phyloP scores from a whole-genome alignment of 2,329 filamentous ascomycete genomes.

The Fusarium avenaceum region DNA sequence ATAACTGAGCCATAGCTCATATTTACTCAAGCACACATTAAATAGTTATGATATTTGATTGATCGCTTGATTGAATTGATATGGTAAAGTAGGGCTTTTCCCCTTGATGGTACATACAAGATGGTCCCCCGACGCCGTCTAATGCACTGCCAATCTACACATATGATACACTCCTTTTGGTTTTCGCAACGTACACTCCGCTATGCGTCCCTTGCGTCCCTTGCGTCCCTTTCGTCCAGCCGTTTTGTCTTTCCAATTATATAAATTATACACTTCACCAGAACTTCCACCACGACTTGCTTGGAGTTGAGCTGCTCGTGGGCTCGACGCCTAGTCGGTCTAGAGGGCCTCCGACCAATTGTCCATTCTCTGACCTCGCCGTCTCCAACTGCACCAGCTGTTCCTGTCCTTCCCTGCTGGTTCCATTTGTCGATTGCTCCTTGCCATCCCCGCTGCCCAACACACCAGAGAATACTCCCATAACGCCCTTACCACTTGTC shows the following conservation, averaged over 20 bases:
- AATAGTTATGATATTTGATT: constrained; percentile 15
- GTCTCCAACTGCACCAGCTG: constrained; percentile 26
- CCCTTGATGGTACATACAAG: constrained; percentile 53
- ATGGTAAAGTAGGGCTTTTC: constrained; percentile 51
- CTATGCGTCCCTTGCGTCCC: constrained; percentile 22
- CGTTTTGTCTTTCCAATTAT: constrained; percentile 40
- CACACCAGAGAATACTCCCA: constrained; percentile 53
- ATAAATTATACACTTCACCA: constrained; percentile 48
- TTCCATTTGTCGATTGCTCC: constrained; percentile 32
- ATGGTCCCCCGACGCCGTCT: constrained; percentile 59
- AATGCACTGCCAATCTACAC: constrained; percentile 62
- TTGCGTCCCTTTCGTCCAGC: constrained; percentile 13
- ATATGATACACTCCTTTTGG: constrained; percentile 58
- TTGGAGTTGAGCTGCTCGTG: constrained; percentile 50
- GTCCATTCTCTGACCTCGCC: constrained; percentile 65
- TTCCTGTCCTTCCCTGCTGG: constrained; percentile 34
- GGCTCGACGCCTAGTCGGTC: constrained; percentile 63
- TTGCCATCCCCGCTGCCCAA: constrained; percentile 47
- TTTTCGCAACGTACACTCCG: constrained; percentile 37
- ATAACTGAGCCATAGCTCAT: constrained; percentile 23
- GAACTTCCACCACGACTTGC: constrained; percentile 67
- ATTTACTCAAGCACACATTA: not conserved
- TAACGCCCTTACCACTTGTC: constrained; percentile 54
- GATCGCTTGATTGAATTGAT: constrained; percentile 48
- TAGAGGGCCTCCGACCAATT: constrained; percentile 64